Base-by-base conservation (phyloP, 306 rosid genomes). In the Pyrus pyrifolia region DNA sequence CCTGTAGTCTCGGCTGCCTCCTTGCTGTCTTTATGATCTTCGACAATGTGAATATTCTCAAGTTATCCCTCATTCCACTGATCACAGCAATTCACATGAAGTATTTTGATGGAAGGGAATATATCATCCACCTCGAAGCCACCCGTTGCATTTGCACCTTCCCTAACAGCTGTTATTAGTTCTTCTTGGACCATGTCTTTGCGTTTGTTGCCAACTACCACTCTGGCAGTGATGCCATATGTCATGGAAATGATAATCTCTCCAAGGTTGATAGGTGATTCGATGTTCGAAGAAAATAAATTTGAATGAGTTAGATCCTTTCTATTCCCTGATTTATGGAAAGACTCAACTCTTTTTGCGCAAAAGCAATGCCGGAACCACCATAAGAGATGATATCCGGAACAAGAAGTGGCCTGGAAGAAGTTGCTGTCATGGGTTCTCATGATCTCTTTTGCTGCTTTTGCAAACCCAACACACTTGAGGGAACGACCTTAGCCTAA, bases 261-360 rank as follows among this genome's bases (percentile, higher is more conserved):
- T 6, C 63, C 60, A 29, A 83, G 63, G 65, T 86, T 38, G 53
- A 84, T 44, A 27, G 72, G 49, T 18, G 38, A 21, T 35, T 68
- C 81, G 13, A 72, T 17, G 53, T 73, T 72, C 17, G 27, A 4
- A 3, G 8, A 66, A 73, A 85, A 85, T 71, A 33, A 82, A 51
- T 58, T 76, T 29, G 6, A 81, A 27, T 38, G 83, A 76, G 18
- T 83, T 76, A 1, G 70, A 15, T 5, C 83, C 81, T 62, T 81
- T 88, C 14, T 84, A 82, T 60, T 82, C 81, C 63, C 85, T 46
- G 21, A 88, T 30, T 4, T 22, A 67, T 71, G 46, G 64, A 83
- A 86, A 11, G 85, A 86, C 1, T 80, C 76, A 46, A 88, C 89
- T 71, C 81, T 64, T 57, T 80, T 73, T 83, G 91, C 22, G 87